phyloP scores from a whole-genome alignment of 768 basidiomycete genomes.

The Podaxis sp. region DNA sequence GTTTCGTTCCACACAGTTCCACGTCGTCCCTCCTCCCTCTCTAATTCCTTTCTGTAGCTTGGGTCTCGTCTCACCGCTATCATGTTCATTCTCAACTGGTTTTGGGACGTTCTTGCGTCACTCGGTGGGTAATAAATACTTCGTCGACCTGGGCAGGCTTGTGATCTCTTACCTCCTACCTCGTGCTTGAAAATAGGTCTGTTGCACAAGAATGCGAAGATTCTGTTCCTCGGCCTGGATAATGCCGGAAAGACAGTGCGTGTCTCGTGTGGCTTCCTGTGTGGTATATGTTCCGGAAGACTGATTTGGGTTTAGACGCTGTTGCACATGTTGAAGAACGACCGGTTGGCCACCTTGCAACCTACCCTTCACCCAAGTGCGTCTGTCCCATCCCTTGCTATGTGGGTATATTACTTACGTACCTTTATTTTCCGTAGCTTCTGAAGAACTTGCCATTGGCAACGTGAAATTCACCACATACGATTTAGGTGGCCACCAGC shows the following conservation, averaged over 20 bases:
- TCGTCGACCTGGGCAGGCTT: not conserved
- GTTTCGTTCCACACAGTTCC: slow-evolving; percentile 19
- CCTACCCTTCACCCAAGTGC: slow-evolving; percentile 97
- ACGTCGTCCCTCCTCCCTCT: slow-evolving; percentile 21
- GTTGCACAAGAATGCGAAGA: slow-evolving; percentile 98
- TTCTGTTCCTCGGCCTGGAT: slow-evolving; percentile 97
- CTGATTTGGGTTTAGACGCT: slow-evolving; percentile 63
- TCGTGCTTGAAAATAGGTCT: slow-evolving; percentile 53
- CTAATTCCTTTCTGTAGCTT: slow-evolving; percentile 13
- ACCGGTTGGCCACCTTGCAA: slow-evolving; percentile 94
- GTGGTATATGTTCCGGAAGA: not conserved
- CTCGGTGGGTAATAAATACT: slow-evolving; percentile 61
- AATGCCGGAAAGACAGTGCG: slow-evolving; percentile 98
- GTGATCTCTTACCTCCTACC: slow-evolving; percentile 16
- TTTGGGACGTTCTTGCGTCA: slow-evolving; percentile 93
- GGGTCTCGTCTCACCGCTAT: slow-evolving; percentile 15
- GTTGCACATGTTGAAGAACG: slow-evolving; percentile 99
- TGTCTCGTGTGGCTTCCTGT: not conserved
- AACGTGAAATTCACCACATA: slow-evolving; percentile 99
- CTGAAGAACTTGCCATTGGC: slow-evolving; percentile 97
- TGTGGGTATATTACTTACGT: slow-evolving; percentile 9
- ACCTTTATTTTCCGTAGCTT: slow-evolving; percentile 55
- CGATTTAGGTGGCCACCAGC: slow-evolving; percentile 96
- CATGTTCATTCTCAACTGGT: slow-evolving; percentile 93
- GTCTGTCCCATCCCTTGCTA: slow-evolving; percentile 24